Percentiles rank a stretch among this genome's conserved stretches.
These are phyloP conservation scores for Fraxinus latifolia DNA, from an alignment of 305 asterid genomes.

Conservation along the genomic window DNA sequence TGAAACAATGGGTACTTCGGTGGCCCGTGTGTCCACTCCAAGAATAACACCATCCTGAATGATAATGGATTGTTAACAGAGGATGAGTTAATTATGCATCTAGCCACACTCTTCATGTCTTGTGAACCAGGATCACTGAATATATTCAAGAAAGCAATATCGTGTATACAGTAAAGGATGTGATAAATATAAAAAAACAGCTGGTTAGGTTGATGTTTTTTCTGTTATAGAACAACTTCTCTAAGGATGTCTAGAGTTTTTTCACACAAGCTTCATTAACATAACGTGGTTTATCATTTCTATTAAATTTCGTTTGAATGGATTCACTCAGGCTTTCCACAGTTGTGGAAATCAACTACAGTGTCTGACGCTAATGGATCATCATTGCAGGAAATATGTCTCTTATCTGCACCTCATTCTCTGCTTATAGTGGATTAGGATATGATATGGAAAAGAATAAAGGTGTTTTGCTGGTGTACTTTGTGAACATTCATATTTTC, in stretches of 20 bases:
- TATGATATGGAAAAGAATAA: too few relatives aligned
- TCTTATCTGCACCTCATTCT: background rate
- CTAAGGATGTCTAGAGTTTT: background rate
- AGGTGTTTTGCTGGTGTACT: too few relatives aligned
- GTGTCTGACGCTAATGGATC: background rate
- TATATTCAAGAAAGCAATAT: background rate
- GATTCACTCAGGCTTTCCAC: background rate
- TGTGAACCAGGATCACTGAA: background rate
- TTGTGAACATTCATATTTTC: too few relatives aligned
- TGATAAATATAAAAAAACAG: background rate
- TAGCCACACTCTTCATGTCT: background rate
- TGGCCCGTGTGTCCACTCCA: slow-evolving; percentile 63
- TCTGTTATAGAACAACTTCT: background rate
- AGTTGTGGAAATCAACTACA: background rate
- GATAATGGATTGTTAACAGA: background rate
- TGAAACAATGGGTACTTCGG: slow-evolving; percentile 59
- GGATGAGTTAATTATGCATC: background rate
- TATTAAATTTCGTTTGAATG: background rate
- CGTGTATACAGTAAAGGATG: background rate
- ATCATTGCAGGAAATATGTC: background rate
- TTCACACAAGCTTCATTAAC: background rate
- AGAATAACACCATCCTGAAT: slow-evolving; percentile 60
- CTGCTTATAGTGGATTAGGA: background rate
- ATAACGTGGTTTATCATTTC: background rate
- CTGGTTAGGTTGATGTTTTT: background rate